A percentile compares a stretch with the other conserved stretches of the same genome.
phyloP scores from a whole-genome alignment of 2,329 filamentous ascomycete species.

The Coniochaeta sp. region DNA sequence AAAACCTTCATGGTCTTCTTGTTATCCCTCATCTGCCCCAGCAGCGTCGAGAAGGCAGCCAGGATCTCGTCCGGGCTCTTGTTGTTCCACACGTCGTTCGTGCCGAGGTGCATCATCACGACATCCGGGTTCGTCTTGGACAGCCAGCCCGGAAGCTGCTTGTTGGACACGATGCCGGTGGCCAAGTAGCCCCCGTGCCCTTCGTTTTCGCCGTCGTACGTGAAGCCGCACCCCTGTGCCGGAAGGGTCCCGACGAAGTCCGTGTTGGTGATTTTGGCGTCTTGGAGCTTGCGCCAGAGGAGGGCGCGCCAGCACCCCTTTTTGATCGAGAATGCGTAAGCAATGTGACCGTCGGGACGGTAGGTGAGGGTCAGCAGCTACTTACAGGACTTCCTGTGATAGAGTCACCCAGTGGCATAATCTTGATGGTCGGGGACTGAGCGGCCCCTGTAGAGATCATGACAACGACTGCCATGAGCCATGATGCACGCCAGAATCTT shows the following conservation, averaged over 20 bases:
- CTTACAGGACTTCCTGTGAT: slow-evolving; percentile 17
- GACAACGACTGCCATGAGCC: not conserved
- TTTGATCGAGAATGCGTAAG: not conserved
- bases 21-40: slow-evolving; percentile 31
- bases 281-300: slow-evolving; percentile 21
- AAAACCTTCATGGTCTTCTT: slow-evolving; percentile 31
- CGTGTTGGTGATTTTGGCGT: slow-evolving; percentile 20
- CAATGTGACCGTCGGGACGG: too few relatives aligned
- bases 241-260: slow-evolving; percentile 26
- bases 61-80: slow-evolving; percentile 24
- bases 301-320: slow-evolving; percentile 25
- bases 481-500: not conserved
- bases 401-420: slow-evolving; percentile 18
- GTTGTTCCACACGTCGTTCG: slow-evolving; percentile 31
- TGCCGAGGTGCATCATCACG: slow-evolving; percentile 34
- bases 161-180: slow-evolving; percentile 27
- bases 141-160: slow-evolving; percentile 30
- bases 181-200: slow-evolving; percentile 32
- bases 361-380: too few relatives aligned
- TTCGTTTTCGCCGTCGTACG: slow-evolving; percentile 34
- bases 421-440: slow-evolving; percentile 1
- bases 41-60: slow-evolving; percentile 26
- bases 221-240: slow-evolving; percentile 24
- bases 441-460: not conserved
- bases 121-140: slow-evolving; percentile 28